Percentiles rank a stretch among this genome's conserved stretches.
These are phyloP conservation scores for Pharnaceum exiguum DNA, from an alignment of 148 eudicot genomes.

Conservation along the genomic window DNA sequence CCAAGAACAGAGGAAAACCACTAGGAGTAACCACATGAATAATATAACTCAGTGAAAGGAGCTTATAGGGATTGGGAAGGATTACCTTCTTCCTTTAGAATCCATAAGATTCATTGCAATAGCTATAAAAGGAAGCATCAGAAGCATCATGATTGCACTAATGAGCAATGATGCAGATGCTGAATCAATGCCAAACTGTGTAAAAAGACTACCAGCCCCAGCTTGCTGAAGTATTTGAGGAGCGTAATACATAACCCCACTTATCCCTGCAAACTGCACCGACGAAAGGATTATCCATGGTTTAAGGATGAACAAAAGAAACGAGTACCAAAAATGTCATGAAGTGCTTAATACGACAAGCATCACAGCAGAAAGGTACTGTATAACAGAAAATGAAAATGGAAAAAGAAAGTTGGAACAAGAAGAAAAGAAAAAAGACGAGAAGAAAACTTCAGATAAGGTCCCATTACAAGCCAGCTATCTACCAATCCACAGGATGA, in stretches of 20 bases:
- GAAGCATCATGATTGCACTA: constrained; percentile 39
- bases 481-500: too few species aligned
- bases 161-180: constrained; percentile 49
- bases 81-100: constrained; percentile 51
- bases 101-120: constrained; percentile 69
- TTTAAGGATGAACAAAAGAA: constrained; percentile 5
- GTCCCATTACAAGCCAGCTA: too few species aligned
- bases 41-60: neutral
- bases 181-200: constrained; percentile 42
- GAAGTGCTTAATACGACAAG: neutral
- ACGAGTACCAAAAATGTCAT: neutral
- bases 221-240: constrained; percentile 63
- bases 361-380: too few species aligned
- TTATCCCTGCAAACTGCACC: constrained; percentile 54
- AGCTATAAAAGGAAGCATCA: constrained; percentile 61
- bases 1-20: neutral
- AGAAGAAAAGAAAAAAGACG: too few species aligned
- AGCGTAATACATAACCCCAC: constrained; percentile 50
- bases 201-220: constrained; percentile 47
- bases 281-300: constrained; percentile 4
- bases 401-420: too few species aligned
- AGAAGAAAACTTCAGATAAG: too few species aligned
- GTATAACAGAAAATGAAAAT: too few species aligned
- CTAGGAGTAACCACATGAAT: neutral
- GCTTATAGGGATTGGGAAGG: neutral